Evolutionary conservation across 176 grass and related monocot species (phyloP), one percentile per base, ranked within the genome.

Genomic region (Oryza officinalis): DNA sequence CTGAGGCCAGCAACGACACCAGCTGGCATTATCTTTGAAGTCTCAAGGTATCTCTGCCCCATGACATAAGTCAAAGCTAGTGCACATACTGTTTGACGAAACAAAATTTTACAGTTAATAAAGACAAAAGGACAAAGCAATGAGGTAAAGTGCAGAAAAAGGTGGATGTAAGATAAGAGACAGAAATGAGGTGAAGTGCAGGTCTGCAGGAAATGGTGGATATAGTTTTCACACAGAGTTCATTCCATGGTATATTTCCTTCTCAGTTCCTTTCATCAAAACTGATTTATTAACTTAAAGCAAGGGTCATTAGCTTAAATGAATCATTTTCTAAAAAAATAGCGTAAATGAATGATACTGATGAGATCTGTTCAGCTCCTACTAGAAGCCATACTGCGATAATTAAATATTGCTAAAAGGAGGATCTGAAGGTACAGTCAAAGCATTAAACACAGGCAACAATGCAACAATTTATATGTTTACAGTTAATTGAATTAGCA

Each of bases 11-110:
- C 89, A 80, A 98, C 93, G 13, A 98, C 69, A 64, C 89, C 96
- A 87, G 96, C 91, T 85, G 93, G 93, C 96, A 95, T 98, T 75
- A 95, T 89, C 83, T 95, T 98, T 20, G 87, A 95, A 50, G 96
- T 98, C 67, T 95, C 89, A 6, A 94, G 75, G 76, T 87, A 98
- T 82, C 96, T 92, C 87, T 94, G 87, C 15, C 93, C 93, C 96
- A 98, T 98, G 25, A 95, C 69, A 57, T 70, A 92, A 47, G 93
- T 94, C 63, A 98, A 90, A 69, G 72, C 74, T 11, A 98, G 52
- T 14, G 93, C 82, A 75, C 93, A 95, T 70, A 95, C 92, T 95
- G 90, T 91, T 86, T 5, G 14, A 81, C 7, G 82, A 13, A 82
- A 66, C 52, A 86, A 31, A 87, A n/a, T 81, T 27, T 28, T 27